phyloP scores from a whole-genome alignment of 768 basidiomycete species.

The Boletus bicolor region DNA sequence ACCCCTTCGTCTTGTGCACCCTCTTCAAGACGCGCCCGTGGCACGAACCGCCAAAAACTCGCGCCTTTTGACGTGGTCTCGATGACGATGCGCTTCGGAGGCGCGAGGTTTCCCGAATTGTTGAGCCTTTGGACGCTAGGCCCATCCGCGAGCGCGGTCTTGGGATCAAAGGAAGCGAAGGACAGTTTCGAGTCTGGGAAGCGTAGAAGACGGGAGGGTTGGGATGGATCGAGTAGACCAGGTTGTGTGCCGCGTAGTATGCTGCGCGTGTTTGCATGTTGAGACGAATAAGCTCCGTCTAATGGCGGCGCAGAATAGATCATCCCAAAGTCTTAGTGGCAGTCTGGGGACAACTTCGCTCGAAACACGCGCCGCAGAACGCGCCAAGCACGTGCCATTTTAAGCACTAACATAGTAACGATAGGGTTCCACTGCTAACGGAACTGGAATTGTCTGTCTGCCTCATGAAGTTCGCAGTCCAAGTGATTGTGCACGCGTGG shows the following conservation, averaged over 20 bases:
- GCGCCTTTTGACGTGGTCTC: slow-evolving; percentile 58
- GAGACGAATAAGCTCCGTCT: slow-evolving; percentile 7
- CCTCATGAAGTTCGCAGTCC: too few relatives aligned
- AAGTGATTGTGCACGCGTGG: too few relatives aligned
- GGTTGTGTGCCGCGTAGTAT: slow-evolving; percentile 45
- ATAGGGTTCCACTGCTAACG: too few relatives aligned
- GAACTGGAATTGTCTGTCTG: too few relatives aligned
- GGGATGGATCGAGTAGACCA: slow-evolving; percentile 64
- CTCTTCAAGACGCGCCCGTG: slow-evolving; percentile 56
- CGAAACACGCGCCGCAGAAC: neutral
- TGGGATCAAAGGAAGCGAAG: slow-evolving; percentile 75
- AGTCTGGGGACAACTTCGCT: too few relatives aligned
- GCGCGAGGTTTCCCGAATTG: slow-evolving; percentile 44
- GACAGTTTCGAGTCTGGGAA: slow-evolving; percentile 54
- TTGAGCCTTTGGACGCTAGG: slow-evolving; percentile 41
- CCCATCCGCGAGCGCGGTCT: slow-evolving; percentile 49
- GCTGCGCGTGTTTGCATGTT: slow-evolving; percentile 11
- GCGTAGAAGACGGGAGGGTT: slow-evolving; percentile 60
- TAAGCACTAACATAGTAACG: too few relatives aligned
- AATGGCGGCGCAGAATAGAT: neutral
- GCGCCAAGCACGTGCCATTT: slow-evolving; percentile 7
- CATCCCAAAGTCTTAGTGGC: slow-evolving; percentile 8
- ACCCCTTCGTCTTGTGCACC: slow-evolving; percentile 62
- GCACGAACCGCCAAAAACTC: slow-evolving; percentile 74
- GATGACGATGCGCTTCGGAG: slow-evolving; percentile 71